Conservation (phyloP, 78 protist genomes). For the Dictyostelium intermedium region DNA sequence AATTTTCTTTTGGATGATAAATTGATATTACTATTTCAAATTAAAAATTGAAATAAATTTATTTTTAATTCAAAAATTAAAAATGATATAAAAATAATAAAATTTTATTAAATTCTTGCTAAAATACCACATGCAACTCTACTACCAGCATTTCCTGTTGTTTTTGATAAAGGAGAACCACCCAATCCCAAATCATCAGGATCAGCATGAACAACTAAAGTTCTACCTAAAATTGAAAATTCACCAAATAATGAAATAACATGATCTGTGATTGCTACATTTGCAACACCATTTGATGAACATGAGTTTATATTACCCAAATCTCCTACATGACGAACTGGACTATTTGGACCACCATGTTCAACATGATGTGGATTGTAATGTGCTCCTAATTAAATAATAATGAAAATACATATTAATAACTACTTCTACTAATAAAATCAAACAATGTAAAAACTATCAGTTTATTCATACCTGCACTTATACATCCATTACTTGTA, state of each 20-base stretch:
- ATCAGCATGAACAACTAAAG: neutral
- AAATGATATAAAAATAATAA: no score
- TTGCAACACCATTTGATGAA: neutral
- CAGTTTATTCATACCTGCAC: neutral
- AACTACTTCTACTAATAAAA: no score
- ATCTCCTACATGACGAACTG: neutral
- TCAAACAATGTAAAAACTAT: no score
- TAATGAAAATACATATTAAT: no score
- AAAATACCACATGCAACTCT: conserved; percentile 4
- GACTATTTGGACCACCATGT: neutral
- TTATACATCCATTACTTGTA: neutral
- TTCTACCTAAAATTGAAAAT: neutral
- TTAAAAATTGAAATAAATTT: no score
- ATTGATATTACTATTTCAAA: no score
- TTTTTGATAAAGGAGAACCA: neutral
- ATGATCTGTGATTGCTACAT: neutral
- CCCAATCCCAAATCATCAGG: neutral
- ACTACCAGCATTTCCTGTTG: neutral
- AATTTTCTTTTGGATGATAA: no score
- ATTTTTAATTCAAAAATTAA: no score
- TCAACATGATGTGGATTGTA: neutral
- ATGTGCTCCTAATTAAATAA: neutral
- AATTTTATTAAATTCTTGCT: neutral
- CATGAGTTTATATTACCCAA: neutral
- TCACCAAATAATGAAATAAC: neutral